phyloP scores from a whole-genome alignment of 2,329 filamentous ascomycete genomes.

The Botryotinia globosa region DNA sequence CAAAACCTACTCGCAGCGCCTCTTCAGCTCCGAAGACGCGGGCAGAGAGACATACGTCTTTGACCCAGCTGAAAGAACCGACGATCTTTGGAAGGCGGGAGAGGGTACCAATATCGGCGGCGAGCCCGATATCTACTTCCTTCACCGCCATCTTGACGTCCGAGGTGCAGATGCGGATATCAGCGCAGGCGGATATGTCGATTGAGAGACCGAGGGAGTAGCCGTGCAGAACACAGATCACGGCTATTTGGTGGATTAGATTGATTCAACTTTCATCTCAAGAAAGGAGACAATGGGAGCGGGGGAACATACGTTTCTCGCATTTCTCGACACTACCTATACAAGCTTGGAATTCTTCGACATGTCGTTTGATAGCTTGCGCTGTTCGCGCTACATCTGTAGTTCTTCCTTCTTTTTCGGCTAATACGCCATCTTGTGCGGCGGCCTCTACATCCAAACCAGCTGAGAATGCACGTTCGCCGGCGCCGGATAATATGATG shows the following conservation, averaged over 20 bases:
- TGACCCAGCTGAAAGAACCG: conserved; percentile 70
- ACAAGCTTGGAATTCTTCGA: conserved; percentile 76
- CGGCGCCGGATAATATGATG: conserved; percentile 76
- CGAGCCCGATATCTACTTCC: conserved; percentile 78
- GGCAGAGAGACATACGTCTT: conserved; percentile 72
- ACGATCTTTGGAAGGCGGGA: conserved; percentile 71
- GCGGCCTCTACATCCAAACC: conserved; percentile 81
- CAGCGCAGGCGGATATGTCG: conserved; percentile 67
- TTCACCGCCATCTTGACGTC: conserved; percentile 68
- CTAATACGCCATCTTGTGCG: conserved; percentile 49
- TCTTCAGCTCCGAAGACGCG: conserved; percentile 67
- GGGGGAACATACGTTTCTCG: conserved; percentile 68
- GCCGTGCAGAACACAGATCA: conserved; percentile 79
- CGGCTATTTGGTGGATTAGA: conserved; percentile 48
- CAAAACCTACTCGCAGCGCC: conserved; percentile 67
- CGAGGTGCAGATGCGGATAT: conserved; percentile 63
- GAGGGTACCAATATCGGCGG: conserved; percentile 75
- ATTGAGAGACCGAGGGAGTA: conserved; percentile 75
- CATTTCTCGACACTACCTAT: conserved; percentile 77
- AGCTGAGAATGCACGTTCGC: conserved; percentile 78
- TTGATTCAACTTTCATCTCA: not conserved
- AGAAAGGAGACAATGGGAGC: not conserved
- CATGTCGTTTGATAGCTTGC: conserved; percentile 60
- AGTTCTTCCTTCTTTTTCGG: conserved; percentile 27
- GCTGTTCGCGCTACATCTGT: conserved; percentile 65